These are phyloP conservation scores for Hyphopichia wangnamkhiaoensis DNA, from an alignment of 1,139 yeast species.

Conservation along the genomic window DNA sequence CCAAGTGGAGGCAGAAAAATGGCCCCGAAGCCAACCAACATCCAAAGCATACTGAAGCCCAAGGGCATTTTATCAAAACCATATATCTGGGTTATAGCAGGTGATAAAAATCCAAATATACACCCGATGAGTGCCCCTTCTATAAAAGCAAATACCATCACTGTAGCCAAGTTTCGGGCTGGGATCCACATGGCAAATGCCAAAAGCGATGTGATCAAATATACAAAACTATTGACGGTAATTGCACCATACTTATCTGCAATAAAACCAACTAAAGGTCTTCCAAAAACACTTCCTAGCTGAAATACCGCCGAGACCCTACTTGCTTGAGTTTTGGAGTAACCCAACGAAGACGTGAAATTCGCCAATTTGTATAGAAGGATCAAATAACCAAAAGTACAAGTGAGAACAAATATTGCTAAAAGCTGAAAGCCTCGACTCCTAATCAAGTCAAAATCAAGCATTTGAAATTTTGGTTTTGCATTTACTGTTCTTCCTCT, in stretches of 20 bases:
- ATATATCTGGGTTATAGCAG: no score
- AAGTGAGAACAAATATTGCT: constrained; percentile 33
- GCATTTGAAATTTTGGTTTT: constrained; percentile 35
- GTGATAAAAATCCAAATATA: constrained; percentile 10
- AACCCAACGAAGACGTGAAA: constrained; percentile 47
- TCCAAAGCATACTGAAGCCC: no score
- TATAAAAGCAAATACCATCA: constrained; percentile 25
- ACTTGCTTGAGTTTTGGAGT: constrained; percentile 40
- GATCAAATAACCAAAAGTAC: constrained; percentile 49
- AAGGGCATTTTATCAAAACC: no score
- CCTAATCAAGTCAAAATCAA: constrained; percentile 29
- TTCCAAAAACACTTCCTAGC: constrained; percentile 40
- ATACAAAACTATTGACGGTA: constrained; percentile 30
- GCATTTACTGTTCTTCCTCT: constrained; percentile 22
- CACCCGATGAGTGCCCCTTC: constrained; percentile 31
- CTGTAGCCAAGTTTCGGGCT: constrained; percentile 31
- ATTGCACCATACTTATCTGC: constrained; percentile 42
- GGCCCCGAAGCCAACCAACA: no score
- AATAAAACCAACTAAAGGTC: constrained; percentile 43
- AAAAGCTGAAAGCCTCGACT: constrained; percentile 34
- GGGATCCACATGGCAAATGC: constrained; percentile 40
- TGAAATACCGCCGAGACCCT: constrained; percentile 47
- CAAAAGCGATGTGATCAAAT: constrained; percentile 25
- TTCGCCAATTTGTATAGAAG: constrained; percentile 47
- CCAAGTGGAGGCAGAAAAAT: no score